Evolutionary conservation across 2,329 filamentous ascomycete species (phyloP).

Genomic region (Botrytis fabae): DNA sequence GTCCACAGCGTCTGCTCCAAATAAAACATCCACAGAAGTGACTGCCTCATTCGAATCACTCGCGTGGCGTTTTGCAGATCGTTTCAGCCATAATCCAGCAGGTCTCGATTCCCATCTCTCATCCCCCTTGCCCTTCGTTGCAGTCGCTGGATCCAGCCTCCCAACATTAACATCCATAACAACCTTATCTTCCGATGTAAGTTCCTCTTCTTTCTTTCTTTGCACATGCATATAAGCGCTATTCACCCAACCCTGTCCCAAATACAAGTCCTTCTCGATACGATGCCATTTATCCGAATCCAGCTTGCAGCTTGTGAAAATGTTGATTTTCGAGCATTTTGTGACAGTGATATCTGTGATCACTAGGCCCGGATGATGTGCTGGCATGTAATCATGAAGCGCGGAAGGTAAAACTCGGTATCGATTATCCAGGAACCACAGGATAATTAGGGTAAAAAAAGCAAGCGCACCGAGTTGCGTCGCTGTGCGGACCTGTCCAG

Average conservation of each 20-base stretch:
- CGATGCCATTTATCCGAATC: constrained; percentile 62
- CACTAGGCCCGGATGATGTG: constrained; percentile 66
- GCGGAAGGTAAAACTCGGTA: constrained; percentile 68
- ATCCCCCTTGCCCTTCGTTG: constrained; percentile 53
- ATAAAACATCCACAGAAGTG: constrained; percentile 69
- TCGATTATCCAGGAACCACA: constrained; percentile 66
- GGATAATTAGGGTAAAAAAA: constrained; percentile 54
- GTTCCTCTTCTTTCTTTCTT: constrained; percentile 68
- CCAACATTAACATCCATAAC: constrained; percentile 66
- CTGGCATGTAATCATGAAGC: constrained; percentile 67
- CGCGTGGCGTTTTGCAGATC: constrained; percentile 49
- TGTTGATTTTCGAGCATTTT: constrained; percentile 62
- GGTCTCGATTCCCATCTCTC: constrained; percentile 66
- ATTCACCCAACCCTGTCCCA: constrained; percentile 62
- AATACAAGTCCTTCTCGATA: constrained; percentile 70
- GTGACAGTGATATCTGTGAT: constrained; percentile 69
- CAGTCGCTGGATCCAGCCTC: constrained; percentile 56
- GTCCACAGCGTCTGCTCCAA: constrained; percentile 78
- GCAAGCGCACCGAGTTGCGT: constrained; percentile 39
- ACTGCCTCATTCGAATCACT: constrained; percentile 50
- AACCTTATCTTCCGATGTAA: constrained; percentile 60
- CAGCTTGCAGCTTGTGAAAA: constrained; percentile 60
- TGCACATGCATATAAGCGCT: constrained; percentile 68
- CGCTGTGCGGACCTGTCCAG: constrained; percentile 47
- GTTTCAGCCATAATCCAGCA: constrained; percentile 68